Evolutionary conservation across 2,329 filamentous ascomycete species (phyloP).

Genomic region (Blastomyces gilchristii): DNA sequence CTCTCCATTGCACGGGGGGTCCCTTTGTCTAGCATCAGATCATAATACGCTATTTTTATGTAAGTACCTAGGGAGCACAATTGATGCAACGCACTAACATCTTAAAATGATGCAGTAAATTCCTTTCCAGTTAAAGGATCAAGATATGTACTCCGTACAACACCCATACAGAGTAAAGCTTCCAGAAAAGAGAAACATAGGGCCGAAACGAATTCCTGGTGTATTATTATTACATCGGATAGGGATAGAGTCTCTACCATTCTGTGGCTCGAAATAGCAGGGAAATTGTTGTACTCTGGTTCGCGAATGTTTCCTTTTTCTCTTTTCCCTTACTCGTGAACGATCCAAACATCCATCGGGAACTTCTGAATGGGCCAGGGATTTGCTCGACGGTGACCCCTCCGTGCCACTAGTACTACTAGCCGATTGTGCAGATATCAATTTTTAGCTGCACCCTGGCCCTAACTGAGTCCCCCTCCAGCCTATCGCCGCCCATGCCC

Average conservation of each 20-base stretch:
- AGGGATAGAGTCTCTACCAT: not conserved
- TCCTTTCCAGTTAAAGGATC: not conserved
- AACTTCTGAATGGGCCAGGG: not conserved
- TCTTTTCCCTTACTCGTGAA: not conserved
- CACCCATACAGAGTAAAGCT: not conserved
- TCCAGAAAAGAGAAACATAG: not conserved
- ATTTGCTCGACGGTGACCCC: not conserved
- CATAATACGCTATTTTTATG: not conserved
- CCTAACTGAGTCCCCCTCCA: not conserved
- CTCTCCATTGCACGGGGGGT: not conserved
- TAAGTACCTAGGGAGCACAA: not conserved
- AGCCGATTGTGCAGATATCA: not conserved
- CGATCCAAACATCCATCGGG: not conserved
- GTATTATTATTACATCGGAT: not conserved
- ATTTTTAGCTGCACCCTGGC: conserved; percentile 11
- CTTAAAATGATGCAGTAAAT: not conserved
- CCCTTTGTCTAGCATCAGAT: not conserved
- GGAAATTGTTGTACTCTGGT: not conserved
- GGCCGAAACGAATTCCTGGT: not conserved
- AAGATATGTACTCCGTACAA: not conserved
- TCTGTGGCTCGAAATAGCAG: conserved; percentile 1
- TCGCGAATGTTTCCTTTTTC: not conserved
- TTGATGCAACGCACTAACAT: not conserved
- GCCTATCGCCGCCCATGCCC: conserved; percentile 9
- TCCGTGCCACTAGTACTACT: not conserved